Percentiles rank a stretch among this genome's conserved stretches.
Conservation (phyloP, 495 filamentous ascomycete genomes). For the Lasiosphaeris hirsuta region DNA sequence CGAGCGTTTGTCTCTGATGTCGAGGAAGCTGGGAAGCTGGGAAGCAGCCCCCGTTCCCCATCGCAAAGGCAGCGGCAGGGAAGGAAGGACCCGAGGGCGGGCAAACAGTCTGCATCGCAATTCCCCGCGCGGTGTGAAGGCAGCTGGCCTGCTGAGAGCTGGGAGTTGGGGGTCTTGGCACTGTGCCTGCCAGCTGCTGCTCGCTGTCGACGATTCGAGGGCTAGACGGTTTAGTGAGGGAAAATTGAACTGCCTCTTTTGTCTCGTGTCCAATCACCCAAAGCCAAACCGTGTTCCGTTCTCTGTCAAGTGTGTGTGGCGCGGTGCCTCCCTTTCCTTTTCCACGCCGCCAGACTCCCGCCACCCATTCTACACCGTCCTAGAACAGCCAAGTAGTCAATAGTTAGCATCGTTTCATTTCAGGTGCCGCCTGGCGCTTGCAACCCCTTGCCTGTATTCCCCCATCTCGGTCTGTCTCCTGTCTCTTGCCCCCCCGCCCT, state of each 20-base stretch:
- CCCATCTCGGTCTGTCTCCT: too few species aligned
- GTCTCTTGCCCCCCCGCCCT: not conserved
- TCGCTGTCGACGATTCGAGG: too few species aligned
- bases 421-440: slow-evolving; percentile 10
- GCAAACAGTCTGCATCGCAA: slow-evolving; percentile 7
- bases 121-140: not conserved
- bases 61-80: not conserved
- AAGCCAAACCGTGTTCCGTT: not conserved
- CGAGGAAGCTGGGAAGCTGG: too few species aligned
- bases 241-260: not conserved
- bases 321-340: not conserved
- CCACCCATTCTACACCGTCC: not conserved
- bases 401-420: slow-evolving; percentile 5
- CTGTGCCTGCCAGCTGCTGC: not conserved
- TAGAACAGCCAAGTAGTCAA: not conserved
- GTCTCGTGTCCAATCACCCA: slow-evolving; percentile 1
- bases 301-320: not conserved
- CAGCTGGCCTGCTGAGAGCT: too few species aligned
- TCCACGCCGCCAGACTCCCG: not conserved
- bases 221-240: too few species aligned
- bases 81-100: not conserved
- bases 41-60: too few species aligned
- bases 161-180: not conserved
- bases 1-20: too few species aligned
- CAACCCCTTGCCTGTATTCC: too few species aligned